phyloP scores from a whole-genome alignment of 2,329 filamentous ascomycete genomes.

The Paecilomyces formosus region DNA sequence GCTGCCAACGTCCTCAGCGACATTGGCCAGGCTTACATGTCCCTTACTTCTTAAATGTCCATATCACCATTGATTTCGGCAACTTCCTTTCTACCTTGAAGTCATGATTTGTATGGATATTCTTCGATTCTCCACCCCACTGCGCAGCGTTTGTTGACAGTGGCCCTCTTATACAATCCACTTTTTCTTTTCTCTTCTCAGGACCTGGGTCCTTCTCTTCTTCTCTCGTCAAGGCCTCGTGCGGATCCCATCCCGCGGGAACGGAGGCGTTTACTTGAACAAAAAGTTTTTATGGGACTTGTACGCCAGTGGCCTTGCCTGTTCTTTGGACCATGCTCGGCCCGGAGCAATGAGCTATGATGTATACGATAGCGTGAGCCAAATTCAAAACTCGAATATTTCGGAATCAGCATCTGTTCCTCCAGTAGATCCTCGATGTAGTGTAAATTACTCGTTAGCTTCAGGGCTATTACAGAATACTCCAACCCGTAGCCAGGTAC shows the following conservation, averaged over 20 bases:
- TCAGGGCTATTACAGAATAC: too few relatives aligned
- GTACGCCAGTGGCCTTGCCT: background rate
- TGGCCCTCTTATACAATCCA: background rate
- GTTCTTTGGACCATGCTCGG: background rate
- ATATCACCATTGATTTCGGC: background rate
- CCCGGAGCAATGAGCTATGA: background rate
- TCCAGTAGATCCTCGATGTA: background rate
- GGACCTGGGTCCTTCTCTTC: background rate
- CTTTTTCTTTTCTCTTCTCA: background rate
- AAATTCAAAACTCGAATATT: background rate
- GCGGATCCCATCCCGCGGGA: background rate
- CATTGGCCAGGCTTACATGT: slow-evolving; percentile 23
- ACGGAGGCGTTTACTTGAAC: background rate
- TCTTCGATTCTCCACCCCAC: background rate
- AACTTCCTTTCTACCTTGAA: background rate
- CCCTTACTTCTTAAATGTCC: background rate
- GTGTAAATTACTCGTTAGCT: too few relatives aligned
- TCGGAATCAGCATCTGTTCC: background rate
- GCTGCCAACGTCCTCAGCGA: slow-evolving; percentile 16
- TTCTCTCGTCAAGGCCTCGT: background rate
- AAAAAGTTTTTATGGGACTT: background rate
- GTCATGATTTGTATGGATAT: background rate
- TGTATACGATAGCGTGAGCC: background rate
- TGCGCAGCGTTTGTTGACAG: background rate
- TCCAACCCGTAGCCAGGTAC: too few relatives aligned